These are phyloP conservation scores for Marasmius fiardii DNA, from an alignment of 1,284 basidiomycete genomes.

Conservation along the genomic window DNA sequence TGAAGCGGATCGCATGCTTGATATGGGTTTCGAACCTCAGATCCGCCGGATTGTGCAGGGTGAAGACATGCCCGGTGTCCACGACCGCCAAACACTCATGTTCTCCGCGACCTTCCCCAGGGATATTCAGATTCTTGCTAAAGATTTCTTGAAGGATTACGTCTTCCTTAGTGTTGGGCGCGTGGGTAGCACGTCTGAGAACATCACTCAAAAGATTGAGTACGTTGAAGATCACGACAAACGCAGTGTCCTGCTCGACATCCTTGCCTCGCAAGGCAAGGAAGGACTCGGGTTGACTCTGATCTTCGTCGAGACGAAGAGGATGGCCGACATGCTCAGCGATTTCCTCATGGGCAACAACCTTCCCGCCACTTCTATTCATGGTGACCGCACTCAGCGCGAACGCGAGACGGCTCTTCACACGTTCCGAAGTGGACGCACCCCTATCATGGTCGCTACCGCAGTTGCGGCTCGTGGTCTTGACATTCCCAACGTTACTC, in stretches of 20 bases:
- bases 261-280: constrained; percentile 78
- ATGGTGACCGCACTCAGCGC: constrained; percentile 96
- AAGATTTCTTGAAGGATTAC: constrained; percentile 95
- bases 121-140: constrained; percentile 97
- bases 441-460: constrained; percentile 96
- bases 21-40: constrained; percentile 99
- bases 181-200: constrained; percentile 98
- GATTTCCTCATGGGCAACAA: constrained; percentile 90
- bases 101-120: constrained; percentile 99
- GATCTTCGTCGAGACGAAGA: constrained; percentile 99
- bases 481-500: constrained; percentile 99
- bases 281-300: constrained; percentile 78
- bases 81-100: constrained; percentile 98
- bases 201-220: constrained; percentile 99
- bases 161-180: constrained; percentile 98
- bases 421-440: constrained; percentile 93
- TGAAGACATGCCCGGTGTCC: constrained; percentile 95
- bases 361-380: constrained; percentile 94
- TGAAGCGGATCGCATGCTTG: constrained; percentile 99
- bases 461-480: constrained; percentile 98
- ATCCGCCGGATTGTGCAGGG: constrained; percentile 98
- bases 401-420: constrained; percentile 96
- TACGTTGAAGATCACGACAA: constrained; percentile 99
- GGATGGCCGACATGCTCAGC: constrained; percentile 98
- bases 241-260: constrained; percentile 93